Conservation (phyloP, 805 yeast genomes). For the Yamadazyma paraphyllophila region DNA sequence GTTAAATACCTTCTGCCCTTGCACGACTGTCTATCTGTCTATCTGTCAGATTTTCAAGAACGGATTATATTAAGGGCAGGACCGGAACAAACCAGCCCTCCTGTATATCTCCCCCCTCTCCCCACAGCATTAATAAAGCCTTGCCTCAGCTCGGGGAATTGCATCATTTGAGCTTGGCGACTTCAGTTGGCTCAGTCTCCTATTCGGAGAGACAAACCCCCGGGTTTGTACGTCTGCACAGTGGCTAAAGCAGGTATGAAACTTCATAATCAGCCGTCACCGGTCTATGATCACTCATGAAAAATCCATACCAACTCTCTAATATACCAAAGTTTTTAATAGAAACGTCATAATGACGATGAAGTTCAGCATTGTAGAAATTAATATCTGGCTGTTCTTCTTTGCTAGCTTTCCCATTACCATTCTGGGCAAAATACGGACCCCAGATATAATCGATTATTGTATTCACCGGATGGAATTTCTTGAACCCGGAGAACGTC, state of each 20-base stretch:
- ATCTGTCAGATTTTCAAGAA: no score
- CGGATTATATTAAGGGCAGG: no score
- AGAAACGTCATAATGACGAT: conserved; percentile 23
- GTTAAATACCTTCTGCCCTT: not conserved
- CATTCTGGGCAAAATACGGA: conserved; percentile 22
- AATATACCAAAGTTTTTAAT: conserved; percentile 40
- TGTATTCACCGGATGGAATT: conserved; percentile 21
- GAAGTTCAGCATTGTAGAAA: conserved; percentile 13
- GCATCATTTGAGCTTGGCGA: no score
- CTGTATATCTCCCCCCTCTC: no score
- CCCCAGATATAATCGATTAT: conserved; percentile 50
- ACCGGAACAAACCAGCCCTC: no score
- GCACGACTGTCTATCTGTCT: no score
- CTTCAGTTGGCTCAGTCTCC: no score
- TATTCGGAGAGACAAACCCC: not conserved
- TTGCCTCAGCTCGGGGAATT: no score
- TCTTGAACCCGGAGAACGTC: conserved; percentile 52
- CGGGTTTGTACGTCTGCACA: not conserved
- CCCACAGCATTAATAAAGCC: no score
- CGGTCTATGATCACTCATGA: conserved; percentile 44
- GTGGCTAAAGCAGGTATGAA: not conserved
- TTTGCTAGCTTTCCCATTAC: conserved; percentile 17
- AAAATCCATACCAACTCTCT: conserved; percentile 30
- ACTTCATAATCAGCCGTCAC: conserved; percentile 24
- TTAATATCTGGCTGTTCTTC: conserved; percentile 8